Evolutionary conservation across 2,329 filamentous ascomycete genomes (phyloP), one percentile per base, ranked within the genome.

Genomic region (Scedosporium boydii): DNA sequence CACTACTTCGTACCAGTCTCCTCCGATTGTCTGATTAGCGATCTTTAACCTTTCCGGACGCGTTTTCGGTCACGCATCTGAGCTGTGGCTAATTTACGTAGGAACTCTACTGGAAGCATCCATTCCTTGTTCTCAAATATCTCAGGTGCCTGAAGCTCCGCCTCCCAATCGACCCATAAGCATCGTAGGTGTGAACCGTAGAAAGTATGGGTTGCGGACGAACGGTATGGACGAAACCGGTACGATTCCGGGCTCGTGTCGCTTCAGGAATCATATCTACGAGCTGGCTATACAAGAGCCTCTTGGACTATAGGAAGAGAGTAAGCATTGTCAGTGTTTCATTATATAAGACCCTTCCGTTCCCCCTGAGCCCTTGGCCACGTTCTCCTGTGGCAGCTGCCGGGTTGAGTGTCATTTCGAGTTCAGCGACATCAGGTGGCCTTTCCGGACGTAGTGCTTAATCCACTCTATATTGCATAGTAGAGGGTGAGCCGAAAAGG

Each of bases 1-100:
- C 26, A 27, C 26, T 27, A 27, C 26, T n/a, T n/a, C n/a, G n/a
- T n/a, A n/a, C n/a, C 26, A 27, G 26, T 5, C 26, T 27, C 3
- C 26, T 27, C 53, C 23, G 53, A 56, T 56, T 27, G 53, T 56
- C 53, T 56, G 53, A 56, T 56, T 56, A 56, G 53, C 53, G 23
- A 14, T 56, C 53, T 27, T 56, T 27, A 56, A 27, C 53, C 34
- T 56, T 29, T 56, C 53, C 53, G 3, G 53, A 56, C 34, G 53
- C 18, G 53, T 56, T 56, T 56, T 27, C 53, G 53, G 53, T 56
- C 53, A 56, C 53, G 53, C 53, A 56, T 56, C 53, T 56, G 53
- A 27, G 53, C 53, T 27, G 53, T 21, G 27, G 53, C 53, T 56
- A 56, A 56, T 56, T 56, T 27, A 56, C 53, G 53, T 27, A 56